phyloP scores from a whole-genome alignment of 2,329 filamentous ascomycete species.

The Cercospora canescens region DNA sequence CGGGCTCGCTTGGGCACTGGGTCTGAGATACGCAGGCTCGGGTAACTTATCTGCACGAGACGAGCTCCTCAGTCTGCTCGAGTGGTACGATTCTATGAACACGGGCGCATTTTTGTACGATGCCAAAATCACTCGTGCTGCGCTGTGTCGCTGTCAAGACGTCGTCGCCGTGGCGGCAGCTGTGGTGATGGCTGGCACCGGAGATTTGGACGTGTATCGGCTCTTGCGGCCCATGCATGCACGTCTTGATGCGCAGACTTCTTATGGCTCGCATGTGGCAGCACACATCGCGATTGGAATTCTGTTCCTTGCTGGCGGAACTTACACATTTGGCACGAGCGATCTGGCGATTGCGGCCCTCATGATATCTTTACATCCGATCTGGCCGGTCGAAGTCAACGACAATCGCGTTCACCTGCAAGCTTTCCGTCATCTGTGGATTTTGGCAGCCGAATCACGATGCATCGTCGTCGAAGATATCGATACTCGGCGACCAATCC shows the following conservation, averaged over 20 bases:
- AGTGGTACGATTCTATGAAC: conserved; percentile 44
- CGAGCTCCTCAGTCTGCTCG: conserved; percentile 78
- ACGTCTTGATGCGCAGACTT: conserved; percentile 76
- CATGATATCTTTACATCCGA: conserved; percentile 88
- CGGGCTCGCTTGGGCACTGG: conserved; percentile 74
- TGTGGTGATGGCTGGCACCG: conserved; percentile 93
- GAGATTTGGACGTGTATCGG: conserved; percentile 81
- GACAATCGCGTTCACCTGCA: conserved; percentile 95
- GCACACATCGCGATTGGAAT: conserved; percentile 88
- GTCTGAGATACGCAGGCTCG: conserved; percentile 49
- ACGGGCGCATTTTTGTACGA: conserved; percentile 63
- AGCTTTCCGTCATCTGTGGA: conserved; percentile 97
- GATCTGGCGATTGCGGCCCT: conserved; percentile 83
- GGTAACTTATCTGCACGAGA: conserved; percentile 70
- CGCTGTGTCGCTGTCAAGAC: conserved; percentile 88
- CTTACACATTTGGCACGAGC: conserved; percentile 85
- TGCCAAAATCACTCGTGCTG: conserved; percentile 76
- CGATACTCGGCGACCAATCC: conserved; percentile 76
- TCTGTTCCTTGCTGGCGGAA: conserved; percentile 89
- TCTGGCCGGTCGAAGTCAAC: conserved; percentile 84
- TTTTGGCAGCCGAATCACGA: conserved; percentile 83
- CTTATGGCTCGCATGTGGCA: conserved; percentile 92
- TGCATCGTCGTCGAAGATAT: conserved; percentile 88
- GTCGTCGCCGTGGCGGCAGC: conserved; percentile 78
- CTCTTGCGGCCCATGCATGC: conserved; percentile 86